phyloP scores from a whole-genome alignment of 805 yeast species.

The Wickerhamiella spandovensis region DNA sequence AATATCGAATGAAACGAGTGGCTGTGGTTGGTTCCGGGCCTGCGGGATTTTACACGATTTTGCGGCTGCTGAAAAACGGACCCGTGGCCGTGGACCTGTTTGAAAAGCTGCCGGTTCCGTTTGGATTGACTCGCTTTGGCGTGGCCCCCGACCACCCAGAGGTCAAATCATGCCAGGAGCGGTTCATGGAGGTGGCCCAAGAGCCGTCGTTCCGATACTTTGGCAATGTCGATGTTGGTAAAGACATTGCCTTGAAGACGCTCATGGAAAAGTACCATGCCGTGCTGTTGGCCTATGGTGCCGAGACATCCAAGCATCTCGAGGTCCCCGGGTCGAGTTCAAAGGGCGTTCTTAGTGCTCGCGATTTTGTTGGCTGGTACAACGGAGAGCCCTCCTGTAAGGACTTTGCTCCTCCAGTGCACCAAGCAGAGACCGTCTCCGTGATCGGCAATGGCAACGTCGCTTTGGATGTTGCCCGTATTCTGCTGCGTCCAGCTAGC shows the following conservation, averaged over 20 bases:
- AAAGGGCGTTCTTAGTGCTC: conserved; percentile 60
- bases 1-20: conserved; percentile 1
- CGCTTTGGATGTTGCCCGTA: conserved; percentile 79
- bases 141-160: conserved; percentile 99
- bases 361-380: conserved; percentile 91
- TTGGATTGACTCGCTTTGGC: conserved; percentile 82
- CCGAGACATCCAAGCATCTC: conserved; percentile 39
- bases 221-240: conserved; percentile 64
- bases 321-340: conserved; percentile 44
- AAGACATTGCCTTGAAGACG: conserved; percentile 38
- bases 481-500: conserved; percentile 46
- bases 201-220: conserved; percentile 37
- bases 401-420: conserved; percentile 42
- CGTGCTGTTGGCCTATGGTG: conserved; percentile 72
- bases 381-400: conserved; percentile 68
- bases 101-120: conserved; percentile 81
- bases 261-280: conserved; percentile 51
- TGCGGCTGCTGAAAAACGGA: conserved; percentile 45
- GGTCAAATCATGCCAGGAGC: conserved; percentile 60
- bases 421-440: conserved; percentile 47
- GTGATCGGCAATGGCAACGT: conserved; percentile 97
- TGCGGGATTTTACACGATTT: conserved; percentile 85
- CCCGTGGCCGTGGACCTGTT: conserved; percentile 50
- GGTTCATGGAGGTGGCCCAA: conserved; percentile 40
- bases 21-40: conserved; percentile 95